phyloP scores from a whole-genome alignment of 345 rosid genomes.

The Aquilaria malaccensis region DNA sequence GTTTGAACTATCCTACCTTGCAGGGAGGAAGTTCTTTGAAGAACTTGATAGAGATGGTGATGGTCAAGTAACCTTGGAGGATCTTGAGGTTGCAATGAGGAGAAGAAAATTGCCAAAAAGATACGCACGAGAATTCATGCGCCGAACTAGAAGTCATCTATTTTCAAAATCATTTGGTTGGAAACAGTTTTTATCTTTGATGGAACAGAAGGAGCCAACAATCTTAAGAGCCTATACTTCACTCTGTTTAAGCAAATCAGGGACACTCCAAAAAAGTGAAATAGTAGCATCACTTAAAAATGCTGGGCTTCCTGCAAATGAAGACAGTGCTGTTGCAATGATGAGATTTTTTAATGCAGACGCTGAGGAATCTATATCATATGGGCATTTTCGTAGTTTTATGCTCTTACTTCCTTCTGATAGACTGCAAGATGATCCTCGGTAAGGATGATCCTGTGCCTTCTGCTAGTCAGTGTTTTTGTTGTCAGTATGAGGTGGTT shows the following conservation, averaged over 20 bases:
- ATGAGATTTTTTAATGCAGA: slow-evolving; percentile 90
- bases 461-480: too few species aligned
- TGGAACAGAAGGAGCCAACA: slow-evolving; percentile 98
- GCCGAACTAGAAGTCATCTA: slow-evolving; percentile 73
- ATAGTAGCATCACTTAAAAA: slow-evolving; percentile 78
- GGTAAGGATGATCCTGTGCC: slow-evolving; percentile 34
- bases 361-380: slow-evolving; percentile 86
- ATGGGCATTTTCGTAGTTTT: slow-evolving; percentile 95
- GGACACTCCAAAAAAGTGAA: slow-evolving; percentile 95
- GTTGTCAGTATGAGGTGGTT: too few species aligned
- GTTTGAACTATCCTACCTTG: slow-evolving; percentile 14
- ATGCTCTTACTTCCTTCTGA: slow-evolving; percentile 95
- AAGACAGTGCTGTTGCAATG: slow-evolving; percentile 94
- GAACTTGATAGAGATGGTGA: slow-evolving; percentile 97
- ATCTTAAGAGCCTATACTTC: slow-evolving; percentile 97
- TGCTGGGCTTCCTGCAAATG: slow-evolving; percentile 95
- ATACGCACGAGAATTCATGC: slow-evolving; percentile 88
- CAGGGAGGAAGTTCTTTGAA: slow-evolving; percentile 96
- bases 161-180: slow-evolving; percentile 94
- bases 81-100: slow-evolving; percentile 92
- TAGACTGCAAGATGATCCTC: slow-evolving; percentile 90
- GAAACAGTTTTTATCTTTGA: slow-evolving; percentile 94
- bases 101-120: slow-evolving; percentile 79
- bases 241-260: slow-evolving; percentile 87
- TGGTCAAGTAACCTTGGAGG: slow-evolving; percentile 90